Evolutionary conservation across 2,329 filamentous ascomycete species (phyloP), one percentile per base, ranked within the genome.

Genomic region (Chrysosphaeria jannelii): DNA sequence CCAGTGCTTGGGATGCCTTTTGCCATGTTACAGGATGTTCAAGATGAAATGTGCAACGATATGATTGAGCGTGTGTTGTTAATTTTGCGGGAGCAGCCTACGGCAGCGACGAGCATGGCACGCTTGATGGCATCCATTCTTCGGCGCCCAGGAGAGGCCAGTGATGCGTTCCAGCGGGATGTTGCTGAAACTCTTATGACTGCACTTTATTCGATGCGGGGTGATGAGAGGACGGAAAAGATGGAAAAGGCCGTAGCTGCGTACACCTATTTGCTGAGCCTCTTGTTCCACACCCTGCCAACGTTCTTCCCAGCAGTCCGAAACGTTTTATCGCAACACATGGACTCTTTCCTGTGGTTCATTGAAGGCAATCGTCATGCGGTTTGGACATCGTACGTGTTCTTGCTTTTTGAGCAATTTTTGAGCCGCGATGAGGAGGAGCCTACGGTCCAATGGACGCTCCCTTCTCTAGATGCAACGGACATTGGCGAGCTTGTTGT

Each of bases 391-490:
- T 72, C 76, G 8, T 79, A 85, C 36, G 64, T 93, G 15, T 51
- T 97, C 16, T 54, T 93, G 10, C 71, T 97, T 23, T 55, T 93
- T 23, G 85, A 99, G 48, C 72, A 72, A 25, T 51, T 93, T 15
- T 51, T 97, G n/a, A 69, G 71, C 9, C 72, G 89, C 34, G 85
- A 93, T 41, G 68, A 75, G 35, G 66, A 81, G 31, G 78, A 79
- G 3, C 50, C 57, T 4, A 59, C 71, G 28, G 67, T 72, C 13
- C 52, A 57, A 30, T 90, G 75, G 74, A 67, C 47, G 23, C 27
- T 45, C 5, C 61, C 62, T 2, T 45, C 45, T 19, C 48, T 44
- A 13, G 46, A 64, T 10, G 48, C 50, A 15, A 42, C 60, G 29
- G 23, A 40, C 1, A 39, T 55, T 16, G 46, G 56, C 12, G 46